Base-by-base conservation (phyloP, 495 filamentous ascomycete genomes). In the Friedmanniomyces endolithicus region DNA sequence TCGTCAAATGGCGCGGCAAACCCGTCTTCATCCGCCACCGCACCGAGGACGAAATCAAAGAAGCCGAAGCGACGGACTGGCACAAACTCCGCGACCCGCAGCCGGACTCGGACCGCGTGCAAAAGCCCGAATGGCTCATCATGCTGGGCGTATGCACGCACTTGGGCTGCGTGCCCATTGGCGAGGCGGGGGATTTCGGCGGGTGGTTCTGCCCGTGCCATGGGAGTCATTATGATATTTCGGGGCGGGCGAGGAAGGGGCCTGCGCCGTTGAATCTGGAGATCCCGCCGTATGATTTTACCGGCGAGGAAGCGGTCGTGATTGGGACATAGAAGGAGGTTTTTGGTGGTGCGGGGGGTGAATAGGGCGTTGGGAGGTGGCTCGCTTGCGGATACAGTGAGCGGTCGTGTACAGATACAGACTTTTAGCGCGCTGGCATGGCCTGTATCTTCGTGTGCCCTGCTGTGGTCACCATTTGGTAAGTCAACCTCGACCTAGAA, bases 171-270 rank as follows among this genome's bases (percentile, higher is more conserved):
- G 92, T 99, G 51, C 92, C 92, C 60, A 97, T 99, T 71, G 92
- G 92, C 69, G 92, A 99, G 77, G 85, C 92, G 57, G 92, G 92
- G 69, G 94, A 99, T 71, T 99, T 75, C 70, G 92, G 92, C 65
- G 92, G 92, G 66, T 99, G 92, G 92, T 99, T 99, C 83, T 99
- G 92, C 77, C 92, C 92, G 58, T 99, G 92, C 83, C 92, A 99
- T 79, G 92, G 92, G 69, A 95, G 89, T 53, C 92, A 99, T 77
- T 99, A 99, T 80, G 92, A 99, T 73, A 95, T 99, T 73, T 95
- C 88, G 57, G 92, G 92, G 68, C 87, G 92, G 70, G 84, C 90
- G 74, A 82, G 92, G 72, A 95, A 86, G 78, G 92, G 92, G 22
- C 92, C 92, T 47, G 92, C 92, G 52, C 92, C 92, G 58, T 78